phyloP scores from a whole-genome alignment of 2,329 filamentous ascomycete species.

The Alternaria panax region DNA sequence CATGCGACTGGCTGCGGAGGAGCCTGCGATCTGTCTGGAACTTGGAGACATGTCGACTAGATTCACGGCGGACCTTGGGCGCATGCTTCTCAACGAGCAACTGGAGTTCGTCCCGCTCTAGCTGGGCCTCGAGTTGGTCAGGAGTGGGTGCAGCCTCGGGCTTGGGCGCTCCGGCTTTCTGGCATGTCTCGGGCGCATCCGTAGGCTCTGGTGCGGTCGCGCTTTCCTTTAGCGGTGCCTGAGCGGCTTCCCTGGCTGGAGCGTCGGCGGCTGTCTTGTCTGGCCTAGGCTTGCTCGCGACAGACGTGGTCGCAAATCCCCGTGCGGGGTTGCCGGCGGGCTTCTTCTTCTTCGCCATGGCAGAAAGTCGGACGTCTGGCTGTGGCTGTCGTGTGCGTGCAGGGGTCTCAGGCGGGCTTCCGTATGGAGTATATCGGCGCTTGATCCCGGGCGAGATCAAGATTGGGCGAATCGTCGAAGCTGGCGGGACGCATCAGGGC shows the following conservation, averaged over 20 bases:
- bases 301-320: conserved; percentile 92
- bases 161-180: conserved; percentile 29
- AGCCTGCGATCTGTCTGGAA: conserved; percentile 86
- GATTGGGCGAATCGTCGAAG: conserved; percentile 35
- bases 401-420: conserved; percentile 29
- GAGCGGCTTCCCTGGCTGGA: conserved; percentile 14
- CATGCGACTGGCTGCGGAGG: conserved; percentile 78
- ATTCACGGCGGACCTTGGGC: conserved; percentile 79
- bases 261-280: conserved; percentile 35
- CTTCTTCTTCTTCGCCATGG: conserved; percentile 95
- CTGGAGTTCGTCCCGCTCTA: conserved; percentile 91
- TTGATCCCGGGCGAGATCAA: conserved; percentile 47
- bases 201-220: conserved; percentile 13
- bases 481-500: conserved; percentile 45
- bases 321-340: conserved; percentile 83
- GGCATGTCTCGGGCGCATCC: not conserved
- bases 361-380: conserved; percentile 1
- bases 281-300: conserved; percentile 79
- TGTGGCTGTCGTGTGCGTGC: not conserved
- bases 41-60: conserved; percentile 75
- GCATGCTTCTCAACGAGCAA: conserved; percentile 84
- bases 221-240: conserved; percentile 24
- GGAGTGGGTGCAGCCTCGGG: conserved; percentile 66
- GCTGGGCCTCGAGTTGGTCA: conserved; percentile 87
- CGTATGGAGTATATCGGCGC: conserved; percentile 48